Evolutionary conservation across 2,329 filamentous ascomycete species (phyloP), one percentile per base, ranked within the genome.

Genomic region (Talaromyces funiculosus): DNA sequence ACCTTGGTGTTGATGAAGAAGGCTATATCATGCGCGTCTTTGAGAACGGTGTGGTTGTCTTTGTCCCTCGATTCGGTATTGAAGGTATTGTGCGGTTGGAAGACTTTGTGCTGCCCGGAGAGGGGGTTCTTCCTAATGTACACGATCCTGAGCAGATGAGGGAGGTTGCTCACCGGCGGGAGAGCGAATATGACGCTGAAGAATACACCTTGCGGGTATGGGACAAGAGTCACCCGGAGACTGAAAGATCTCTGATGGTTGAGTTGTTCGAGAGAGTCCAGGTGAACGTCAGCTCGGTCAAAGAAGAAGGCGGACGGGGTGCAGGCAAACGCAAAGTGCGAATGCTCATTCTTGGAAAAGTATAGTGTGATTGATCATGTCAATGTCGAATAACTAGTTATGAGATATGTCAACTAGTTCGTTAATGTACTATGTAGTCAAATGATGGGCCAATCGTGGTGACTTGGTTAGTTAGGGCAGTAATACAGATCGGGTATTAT

Each of bases 11-110:
- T 7, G 88, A 92, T 68, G 92, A 97, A 74, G 92, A 97, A 61
- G 94, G 90, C 3, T 97, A 96, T 73, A 86, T 99, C 49, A 96
- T 99, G 90, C 90, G 90, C 72, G 89, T 99, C 57, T 99, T 99
- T 76, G 92, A 90, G 72, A 99, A 99, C 77, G 94, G 94, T 6
- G 93, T 97, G 68, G 94, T 97, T 18, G 92, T 97, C 10, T 92
- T 97, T 63, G 93, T 99, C 54, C 94, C 94, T 6, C 82, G 91
- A 16, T 99, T 99, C 74, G 94, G 94, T 42, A 95, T 99, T 68
- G 94, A 99, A 79, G 89, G 91, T 42, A 78, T 97, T 63, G 94
- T 99, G 65, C 84, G 93, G 10, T 78, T 97, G 67, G 82, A 91
- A 61, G 94, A 97, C 76, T 81, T 97, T 61, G 87, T 87, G 3